Percentiles rank a stretch among this genome's conserved stretches.
Evolutionary conservation across 2,329 filamentous ascomycete genomes (phyloP).

Genomic region (Xylaria polymorpha): DNA sequence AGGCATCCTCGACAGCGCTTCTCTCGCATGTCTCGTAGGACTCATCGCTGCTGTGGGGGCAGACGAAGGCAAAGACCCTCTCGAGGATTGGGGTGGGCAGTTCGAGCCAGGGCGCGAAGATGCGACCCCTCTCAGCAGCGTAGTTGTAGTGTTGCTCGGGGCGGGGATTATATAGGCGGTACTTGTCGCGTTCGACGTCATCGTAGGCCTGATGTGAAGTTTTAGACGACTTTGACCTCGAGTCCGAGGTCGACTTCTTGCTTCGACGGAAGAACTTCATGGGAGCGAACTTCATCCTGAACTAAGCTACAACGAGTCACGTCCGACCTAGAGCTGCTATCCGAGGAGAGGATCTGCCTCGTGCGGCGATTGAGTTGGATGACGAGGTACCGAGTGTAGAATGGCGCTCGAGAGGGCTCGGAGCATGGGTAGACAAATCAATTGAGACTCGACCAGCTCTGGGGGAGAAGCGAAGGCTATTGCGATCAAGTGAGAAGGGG

Average conservation of each 20-base stretch:
- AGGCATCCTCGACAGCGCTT: slow-evolving; percentile 80
- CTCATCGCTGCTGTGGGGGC: slow-evolving; percentile 82
- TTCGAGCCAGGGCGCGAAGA: slow-evolving; percentile 51
- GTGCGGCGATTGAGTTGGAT: neutral
- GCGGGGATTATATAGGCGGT: slow-evolving; percentile 45
- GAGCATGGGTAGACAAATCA: neutral
- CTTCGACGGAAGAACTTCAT: slow-evolving; percentile 52
- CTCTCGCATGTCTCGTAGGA: slow-evolving; percentile 86
- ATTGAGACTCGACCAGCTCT: neutral
- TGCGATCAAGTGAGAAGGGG: neutral
- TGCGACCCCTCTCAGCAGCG: slow-evolving; percentile 40
- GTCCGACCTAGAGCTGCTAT: slow-evolving; percentile 25
- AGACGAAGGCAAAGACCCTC: slow-evolving; percentile 83
- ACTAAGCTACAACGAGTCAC: neutral
- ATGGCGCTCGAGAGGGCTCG: neutral
- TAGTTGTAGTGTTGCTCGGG: slow-evolving; percentile 44
- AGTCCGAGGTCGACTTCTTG: slow-evolving; percentile 46
- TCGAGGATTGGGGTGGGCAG: slow-evolving; percentile 78
- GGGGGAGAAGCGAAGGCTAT: neutral
- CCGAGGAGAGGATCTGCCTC: neutral
- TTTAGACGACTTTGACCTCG: slow-evolving; percentile 41
- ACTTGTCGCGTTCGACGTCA: slow-evolving; percentile 47
- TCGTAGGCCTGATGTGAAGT: slow-evolving; percentile 40
- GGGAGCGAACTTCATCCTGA: slow-evolving; percentile 47
- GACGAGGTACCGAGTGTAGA: neutral